Evolutionary conservation across 495 filamentous ascomycete species (phyloP), one percentile per base, ranked within the genome.

Genomic region (Aspergillus panamensis): DNA sequence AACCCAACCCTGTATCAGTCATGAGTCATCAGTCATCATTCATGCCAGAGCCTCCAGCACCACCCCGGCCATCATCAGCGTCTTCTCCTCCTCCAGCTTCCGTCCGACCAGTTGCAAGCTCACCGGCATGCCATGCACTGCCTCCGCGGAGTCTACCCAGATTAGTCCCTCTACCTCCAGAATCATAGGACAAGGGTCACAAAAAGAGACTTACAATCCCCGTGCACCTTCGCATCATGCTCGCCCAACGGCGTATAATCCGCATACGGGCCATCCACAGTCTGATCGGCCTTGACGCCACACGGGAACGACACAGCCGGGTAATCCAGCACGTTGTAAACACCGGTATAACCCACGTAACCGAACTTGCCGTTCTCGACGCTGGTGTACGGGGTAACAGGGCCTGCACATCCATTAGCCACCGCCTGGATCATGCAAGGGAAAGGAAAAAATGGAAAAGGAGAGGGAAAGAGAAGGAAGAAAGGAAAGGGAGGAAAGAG

Each of bases 231-330:
- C 1, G 48, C 55, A 37, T 57, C 55, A 9, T 43, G 21, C 3
- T 57, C 55, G 13, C 47, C 45, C 32, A 57, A 13, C 6, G 48
- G 16, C 37, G 42, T 20, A 16, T 57, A 47, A 20, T 57, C 35
- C 10, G 8, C 20, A 19, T 57, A 57, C 0, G 21, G 14, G 0
- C 3, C 35, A 33, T 57, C 55, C 12, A 57, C 7, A 8, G 14
- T 33, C 55, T 51, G 44, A 16, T 57, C 55, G 3, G 55, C 42
- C 8, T 31, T 44, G 13, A 57, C 48, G 3, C 55, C 55, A 14
- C 55, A 57, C 1, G 55, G 55, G 48, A 57, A 57, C n/a, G 55
- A 57, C 3, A 57, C 55, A 14, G 47, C 55, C 0, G 55, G 55
- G 8, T 57, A 57, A 30, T 57, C 55, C 1, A 57, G 55, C 14